phyloP scores from a whole-genome alignment of 139 green algal genomes.

The Tetratostichococcus sp. region DNA sequence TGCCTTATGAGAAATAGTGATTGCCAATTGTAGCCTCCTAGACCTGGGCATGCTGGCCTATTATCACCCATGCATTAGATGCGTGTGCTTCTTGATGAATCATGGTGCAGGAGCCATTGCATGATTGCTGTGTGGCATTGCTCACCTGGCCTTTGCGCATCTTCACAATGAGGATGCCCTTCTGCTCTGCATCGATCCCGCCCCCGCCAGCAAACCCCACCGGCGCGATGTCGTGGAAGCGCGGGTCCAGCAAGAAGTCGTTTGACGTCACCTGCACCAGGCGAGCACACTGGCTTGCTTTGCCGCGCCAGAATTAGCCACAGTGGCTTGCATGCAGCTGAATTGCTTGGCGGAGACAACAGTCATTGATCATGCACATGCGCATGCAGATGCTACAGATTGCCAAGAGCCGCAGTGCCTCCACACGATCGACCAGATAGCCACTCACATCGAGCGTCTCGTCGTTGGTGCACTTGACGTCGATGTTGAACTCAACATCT shows the following conservation, averaged over 20 bases:
- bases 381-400: too few species aligned
- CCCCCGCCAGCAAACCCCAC: constrained; percentile 32
- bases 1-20: too few species aligned
- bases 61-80: too few species aligned
- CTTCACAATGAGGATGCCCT: constrained; percentile 83
- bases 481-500: constrained; percentile 57
- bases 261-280: constrained; percentile 8
- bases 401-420: too few species aligned
- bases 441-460: constrained; percentile 67
- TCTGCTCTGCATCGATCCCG: background rate
- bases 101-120: too few species aligned
- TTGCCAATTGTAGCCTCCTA: too few species aligned
- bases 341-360: too few species aligned
- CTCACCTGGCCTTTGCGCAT: constrained; percentile 61
- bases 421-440: background rate
- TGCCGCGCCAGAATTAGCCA: too few species aligned
- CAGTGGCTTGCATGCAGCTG: too few species aligned
- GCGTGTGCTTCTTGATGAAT: too few species aligned
- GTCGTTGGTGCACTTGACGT: constrained; percentile 53
- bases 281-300: too few species aligned
- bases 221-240: constrained; percentile 23
- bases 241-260: constrained; percentile 33
- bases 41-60: too few species aligned
- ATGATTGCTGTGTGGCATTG: background rate
- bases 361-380: background rate